A percentile compares a stretch with the other conserved stretches of the same genome.
Evolutionary conservation across 129 eudicot species (phyloP).

Genomic region (Artemisia tridentata): DNA sequence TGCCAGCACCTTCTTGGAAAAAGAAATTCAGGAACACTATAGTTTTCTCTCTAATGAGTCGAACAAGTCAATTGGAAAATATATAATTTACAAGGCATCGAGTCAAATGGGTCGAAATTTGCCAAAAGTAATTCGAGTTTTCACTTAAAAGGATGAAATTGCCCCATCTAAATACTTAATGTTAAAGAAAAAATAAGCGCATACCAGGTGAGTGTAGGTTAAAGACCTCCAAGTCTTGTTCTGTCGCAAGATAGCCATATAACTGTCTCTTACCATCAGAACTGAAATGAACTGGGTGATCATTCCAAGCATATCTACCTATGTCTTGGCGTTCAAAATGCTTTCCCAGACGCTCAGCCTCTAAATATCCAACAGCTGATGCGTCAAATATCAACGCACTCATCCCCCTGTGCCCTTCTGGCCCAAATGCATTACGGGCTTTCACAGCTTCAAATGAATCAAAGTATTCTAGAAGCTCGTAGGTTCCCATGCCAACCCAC

Average conservation of each 20-base stretch:
- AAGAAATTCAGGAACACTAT: no score
- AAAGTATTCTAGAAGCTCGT: slow-evolving; percentile 80
- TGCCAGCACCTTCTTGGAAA: background rate
- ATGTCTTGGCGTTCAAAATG: slow-evolving; percentile 52
- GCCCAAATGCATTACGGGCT: slow-evolving; percentile 81
- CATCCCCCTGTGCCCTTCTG: slow-evolving; percentile 90
- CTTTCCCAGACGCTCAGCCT: slow-evolving; percentile 77
- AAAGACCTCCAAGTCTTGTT: slow-evolving; percentile 55
- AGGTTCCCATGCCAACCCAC: slow-evolving; percentile 97
- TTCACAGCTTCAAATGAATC: slow-evolving; percentile 54
- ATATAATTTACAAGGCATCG: no score
- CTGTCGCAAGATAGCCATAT: slow-evolving; percentile 72
- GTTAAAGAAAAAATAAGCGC: slow-evolving; percentile 10
- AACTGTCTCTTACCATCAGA: slow-evolving; percentile 68
- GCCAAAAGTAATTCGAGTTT: no score
- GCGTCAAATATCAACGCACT: slow-evolving; percentile 78
- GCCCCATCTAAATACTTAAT: background rate
- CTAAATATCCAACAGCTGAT: slow-evolving; percentile 66
- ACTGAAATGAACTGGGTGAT: slow-evolving; percentile 26
- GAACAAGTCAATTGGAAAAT: no score
- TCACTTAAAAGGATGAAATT: background rate
- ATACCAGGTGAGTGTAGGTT: slow-evolving; percentile 78
- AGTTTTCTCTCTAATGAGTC: no score
- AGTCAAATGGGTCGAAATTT: no score
- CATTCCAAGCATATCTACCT: slow-evolving; percentile 63